Conservation (phyloP, 129 eudicot species). For the Flaveria robusta region DNA sequence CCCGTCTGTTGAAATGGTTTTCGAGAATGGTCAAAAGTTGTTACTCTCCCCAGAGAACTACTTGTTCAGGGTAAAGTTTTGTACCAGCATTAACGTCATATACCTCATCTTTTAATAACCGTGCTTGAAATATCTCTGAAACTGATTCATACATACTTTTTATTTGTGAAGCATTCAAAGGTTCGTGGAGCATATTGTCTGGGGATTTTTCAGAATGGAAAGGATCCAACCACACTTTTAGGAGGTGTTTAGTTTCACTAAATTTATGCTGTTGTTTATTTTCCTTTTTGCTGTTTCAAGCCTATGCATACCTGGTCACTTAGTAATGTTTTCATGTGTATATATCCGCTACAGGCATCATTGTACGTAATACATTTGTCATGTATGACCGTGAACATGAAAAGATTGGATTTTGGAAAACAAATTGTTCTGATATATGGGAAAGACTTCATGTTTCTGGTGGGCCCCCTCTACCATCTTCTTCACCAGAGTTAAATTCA, state of each 20-base stretch:
- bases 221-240: slow-evolving; percentile 93
- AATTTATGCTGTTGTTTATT: not conserved
- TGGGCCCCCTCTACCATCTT: slow-evolving; percentile 49
- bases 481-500: slow-evolving; percentile 43
- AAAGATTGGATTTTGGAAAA: slow-evolving; percentile 97
- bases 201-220: slow-evolving; percentile 92
- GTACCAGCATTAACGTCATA: not conserved
- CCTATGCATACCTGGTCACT: not conserved
- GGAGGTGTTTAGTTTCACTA: slow-evolving; percentile 59
- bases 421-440: slow-evolving; percentile 94
- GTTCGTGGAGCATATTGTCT: slow-evolving; percentile 93
- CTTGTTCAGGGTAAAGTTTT: slow-evolving; percentile 70
- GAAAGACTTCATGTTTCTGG: slow-evolving; percentile 56
- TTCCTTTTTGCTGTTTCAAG: not conserved
- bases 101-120: too few species aligned
- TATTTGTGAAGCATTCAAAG: slow-evolving; percentile 66
- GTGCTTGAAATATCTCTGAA: too few species aligned
- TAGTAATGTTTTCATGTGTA: slow-evolving; percentile 10
- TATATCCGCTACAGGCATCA: slow-evolving; percentile 53
- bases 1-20: slow-evolving; percentile 91
- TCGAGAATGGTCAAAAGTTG: slow-evolving; percentile 73
- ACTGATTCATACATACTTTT: not conserved
- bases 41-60: slow-evolving; percentile 91
- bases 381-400: slow-evolving; percentile 92
- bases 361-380: slow-evolving; percentile 94